Conservation (phyloP, 306 rosid species). For the Trifolium pratense region DNA sequence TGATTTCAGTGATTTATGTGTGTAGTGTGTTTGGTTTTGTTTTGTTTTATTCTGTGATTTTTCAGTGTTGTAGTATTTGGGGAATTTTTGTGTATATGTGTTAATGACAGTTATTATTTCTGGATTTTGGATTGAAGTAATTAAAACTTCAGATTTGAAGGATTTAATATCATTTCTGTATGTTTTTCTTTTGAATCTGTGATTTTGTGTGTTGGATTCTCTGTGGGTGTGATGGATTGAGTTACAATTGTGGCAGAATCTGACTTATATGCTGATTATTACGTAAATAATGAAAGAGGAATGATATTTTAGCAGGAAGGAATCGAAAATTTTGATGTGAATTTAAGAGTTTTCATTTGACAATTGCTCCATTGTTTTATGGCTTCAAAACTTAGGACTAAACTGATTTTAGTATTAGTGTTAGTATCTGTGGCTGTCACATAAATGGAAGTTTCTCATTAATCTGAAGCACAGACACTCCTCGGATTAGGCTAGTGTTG, state of each 20-base stretch:
- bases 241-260: neutral
- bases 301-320: neutral
- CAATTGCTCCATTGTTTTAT: too few species aligned
- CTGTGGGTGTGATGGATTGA: neutral
- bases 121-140: neutral
- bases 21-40: neutral
- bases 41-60: neutral
- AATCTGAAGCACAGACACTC: too few species aligned
- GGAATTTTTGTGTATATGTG: neutral
- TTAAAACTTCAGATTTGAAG: neutral
- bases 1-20: neutral
- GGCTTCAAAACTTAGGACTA: neutral
- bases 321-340: neutral
- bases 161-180: neutral
- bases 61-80: neutral
- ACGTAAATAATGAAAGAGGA: neutral
- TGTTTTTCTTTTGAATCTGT: neutral
- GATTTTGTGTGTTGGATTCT: neutral
- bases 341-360: neutral
- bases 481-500: too few species aligned
- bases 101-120: neutral
- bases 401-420: neutral
- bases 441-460: neutral
- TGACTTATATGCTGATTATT: neutral
- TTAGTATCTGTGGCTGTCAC: neutral